Percentiles rank a stretch among this genome's conserved stretches.
phyloP scores from a whole-genome alignment of 306 rosid genomes.

The Vicia sativa region DNA sequence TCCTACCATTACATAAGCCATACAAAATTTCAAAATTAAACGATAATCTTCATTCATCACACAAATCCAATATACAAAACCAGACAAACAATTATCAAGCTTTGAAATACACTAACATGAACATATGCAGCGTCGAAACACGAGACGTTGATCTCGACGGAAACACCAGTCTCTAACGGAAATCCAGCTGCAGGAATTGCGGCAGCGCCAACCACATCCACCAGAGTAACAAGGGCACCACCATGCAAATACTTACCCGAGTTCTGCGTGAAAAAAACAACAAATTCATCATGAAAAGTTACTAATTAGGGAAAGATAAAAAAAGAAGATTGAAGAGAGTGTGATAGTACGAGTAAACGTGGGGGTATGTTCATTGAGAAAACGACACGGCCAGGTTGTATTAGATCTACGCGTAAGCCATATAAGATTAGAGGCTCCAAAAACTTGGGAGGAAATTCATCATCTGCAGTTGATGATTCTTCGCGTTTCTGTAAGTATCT shows the following conservation, averaged over 20 bases:
- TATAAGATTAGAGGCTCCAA: conserved; percentile 56
- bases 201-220: conserved; percentile 76
- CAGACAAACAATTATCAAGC: neutral
- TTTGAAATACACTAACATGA: conserved; percentile 40
- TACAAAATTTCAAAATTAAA: neutral
- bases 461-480: neutral
- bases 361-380: conserved; percentile 68
- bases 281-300: neutral
- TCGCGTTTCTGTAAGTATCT: neutral
- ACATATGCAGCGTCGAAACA: conserved; percentile 74
- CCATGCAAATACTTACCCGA: conserved; percentile 68
- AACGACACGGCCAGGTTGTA: conserved; percentile 65
- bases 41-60: neutral
- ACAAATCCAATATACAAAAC: neutral
- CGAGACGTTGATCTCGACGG: conserved; percentile 76
- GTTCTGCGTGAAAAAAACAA: conserved; percentile 49
- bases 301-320: neutral
- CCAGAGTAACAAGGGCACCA: conserved; percentile 78
- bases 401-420: conserved; percentile 53
- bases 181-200: conserved; percentile 57
- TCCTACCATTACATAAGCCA: conserved; percentile 42
- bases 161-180: conserved; percentile 47
- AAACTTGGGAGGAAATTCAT: conserved; percentile 58
- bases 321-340: neutral
- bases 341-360: conserved; percentile 57